Evolutionary conservation across 495 filamentous ascomycete genomes (phyloP).

Genomic region (Lepraria neglecta): DNA sequence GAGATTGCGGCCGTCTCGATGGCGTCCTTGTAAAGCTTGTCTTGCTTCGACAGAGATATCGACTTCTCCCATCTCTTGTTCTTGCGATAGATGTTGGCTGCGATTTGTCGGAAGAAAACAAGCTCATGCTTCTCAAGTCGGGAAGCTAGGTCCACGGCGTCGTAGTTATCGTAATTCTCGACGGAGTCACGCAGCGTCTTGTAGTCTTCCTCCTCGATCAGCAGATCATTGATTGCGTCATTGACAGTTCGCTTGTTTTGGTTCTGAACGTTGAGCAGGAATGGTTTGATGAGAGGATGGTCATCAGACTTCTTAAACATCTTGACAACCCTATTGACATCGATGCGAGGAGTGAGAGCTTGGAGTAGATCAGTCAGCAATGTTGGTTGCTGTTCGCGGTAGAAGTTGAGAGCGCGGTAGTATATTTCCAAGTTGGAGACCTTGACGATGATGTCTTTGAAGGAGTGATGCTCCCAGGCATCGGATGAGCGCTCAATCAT

Average conservation of each 20-base stretch:
- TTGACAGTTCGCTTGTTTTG: conserved; percentile 99
- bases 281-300: conserved; percentile 97
- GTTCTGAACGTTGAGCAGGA: conserved; percentile 89
- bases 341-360: conserved; percentile 83
- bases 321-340: conserved; percentile 95
- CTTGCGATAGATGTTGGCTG: conserved; percentile 97
- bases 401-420: conserved; percentile 96
- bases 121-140: conserved; percentile 93
- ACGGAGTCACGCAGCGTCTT: conserved; percentile 97
- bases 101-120: conserved; percentile 99
- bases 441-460: conserved; percentile 98
- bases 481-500: conserved; percentile 99
- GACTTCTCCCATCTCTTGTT: conserved; percentile 99
- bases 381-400: conserved; percentile 91
- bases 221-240: conserved; percentile 93
- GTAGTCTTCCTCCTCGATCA: conserved; percentile 99
- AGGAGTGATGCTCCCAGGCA: conserved; percentile 99
- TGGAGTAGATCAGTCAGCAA: conserved; percentile 93
- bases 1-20: conserved; percentile 99
- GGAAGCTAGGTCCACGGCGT: conserved; percentile 88
- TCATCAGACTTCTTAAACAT: conserved; percentile 99
- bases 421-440: conserved; percentile 98
- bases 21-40: conserved; percentile 99
- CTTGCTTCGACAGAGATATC: conserved; percentile 96
- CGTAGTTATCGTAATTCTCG: conserved; percentile 98